Base-by-base conservation (phyloP, 805 yeast genomes). In the Wickerhamiella australiensis region DNA sequence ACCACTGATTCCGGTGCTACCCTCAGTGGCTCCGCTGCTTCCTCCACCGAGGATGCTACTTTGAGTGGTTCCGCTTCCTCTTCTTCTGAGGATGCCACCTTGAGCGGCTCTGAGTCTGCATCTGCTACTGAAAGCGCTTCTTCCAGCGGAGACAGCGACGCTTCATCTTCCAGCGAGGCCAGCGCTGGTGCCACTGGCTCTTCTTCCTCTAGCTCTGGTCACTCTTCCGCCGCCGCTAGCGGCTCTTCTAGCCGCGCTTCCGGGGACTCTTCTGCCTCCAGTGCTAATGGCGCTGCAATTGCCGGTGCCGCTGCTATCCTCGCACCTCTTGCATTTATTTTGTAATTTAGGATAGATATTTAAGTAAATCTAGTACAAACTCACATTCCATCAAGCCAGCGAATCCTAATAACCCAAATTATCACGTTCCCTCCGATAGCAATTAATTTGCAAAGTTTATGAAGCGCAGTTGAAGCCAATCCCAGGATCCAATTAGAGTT, bases 61-160 rank as follows among this genome's bases (percentile, higher is more conserved):
- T 20, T 49, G 17, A 50, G 52, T 35, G 50, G 49, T 15, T 18
- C 49, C 27, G 20, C 52, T 18, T 42, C 54, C 26, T 45, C 60
- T 42, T 26, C 54, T 18, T 46, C 52, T 15, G 15, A 47, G 11
- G 27, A 41, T 47, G 48, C 42, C 38, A 50, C 42, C 33, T 46
- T 50, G 49, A 44, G 53, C 13, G 49, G 42, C 44, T 46, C 33
- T 25, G 22, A 25, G 22, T 23, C 50, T 23, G 49, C 35, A 23
- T 43, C 58, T 21, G 50, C 51, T 48, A 42, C 55, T 44, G 52
- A 20, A 36, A 29, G 48, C n/a, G 49, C 36, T 42, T 21, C 44
- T 23, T 37, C 25, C 21, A 17, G 26, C 42, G 13, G 23, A 17
- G n/a, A n/a, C n/a, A n/a, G 45, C 31, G 27, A 54, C 11, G 35